Conservation (phyloP, 148 eudicot species). For the Agrostemma githago region DNA sequence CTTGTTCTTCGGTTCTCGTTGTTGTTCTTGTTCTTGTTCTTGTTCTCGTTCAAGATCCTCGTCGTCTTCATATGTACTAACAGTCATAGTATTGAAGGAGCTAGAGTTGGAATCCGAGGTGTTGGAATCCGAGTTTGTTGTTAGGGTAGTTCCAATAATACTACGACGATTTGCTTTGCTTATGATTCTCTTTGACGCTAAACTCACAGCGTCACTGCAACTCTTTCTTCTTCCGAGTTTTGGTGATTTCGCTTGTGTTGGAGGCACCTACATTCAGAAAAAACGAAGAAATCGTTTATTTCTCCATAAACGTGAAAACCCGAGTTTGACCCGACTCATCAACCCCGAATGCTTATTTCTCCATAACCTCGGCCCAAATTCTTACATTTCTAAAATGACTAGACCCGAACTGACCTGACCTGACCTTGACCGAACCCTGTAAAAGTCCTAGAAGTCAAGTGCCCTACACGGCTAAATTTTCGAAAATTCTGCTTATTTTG, state of each 20-base stretch:
- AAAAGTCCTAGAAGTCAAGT: too few species aligned
- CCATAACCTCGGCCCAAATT: too few species aligned
- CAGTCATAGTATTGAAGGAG: not conserved
- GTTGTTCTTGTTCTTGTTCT: not conserved
- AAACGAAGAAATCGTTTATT: too few species aligned
- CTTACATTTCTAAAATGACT: too few species aligned
- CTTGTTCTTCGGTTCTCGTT: not conserved
- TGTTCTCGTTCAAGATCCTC: constrained; percentile 18
- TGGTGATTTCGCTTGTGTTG: constrained; percentile 79
- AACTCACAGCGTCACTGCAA: constrained; percentile 41
- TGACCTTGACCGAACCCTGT: too few species aligned
- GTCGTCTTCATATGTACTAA: constrained; percentile 6
- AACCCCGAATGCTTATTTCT: too few species aligned
- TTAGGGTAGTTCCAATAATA: constrained; percentile 18
- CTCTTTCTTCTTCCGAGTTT: constrained; percentile 80
- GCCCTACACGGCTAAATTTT: too few species aligned
- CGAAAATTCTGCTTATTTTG: too few species aligned
- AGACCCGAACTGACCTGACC: too few species aligned
- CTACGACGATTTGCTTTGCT: constrained; percentile 39
- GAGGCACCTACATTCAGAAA: not conserved
- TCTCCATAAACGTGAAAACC: too few species aligned
- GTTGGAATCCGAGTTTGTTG: constrained; percentile 2
- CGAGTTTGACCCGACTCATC: too few species aligned
- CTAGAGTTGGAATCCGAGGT: constrained; percentile 14
- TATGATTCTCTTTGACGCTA: constrained; percentile 14